Conservation (phyloP, 495 filamentous ascomycete genomes). For the Penicillium soppii region DNA sequence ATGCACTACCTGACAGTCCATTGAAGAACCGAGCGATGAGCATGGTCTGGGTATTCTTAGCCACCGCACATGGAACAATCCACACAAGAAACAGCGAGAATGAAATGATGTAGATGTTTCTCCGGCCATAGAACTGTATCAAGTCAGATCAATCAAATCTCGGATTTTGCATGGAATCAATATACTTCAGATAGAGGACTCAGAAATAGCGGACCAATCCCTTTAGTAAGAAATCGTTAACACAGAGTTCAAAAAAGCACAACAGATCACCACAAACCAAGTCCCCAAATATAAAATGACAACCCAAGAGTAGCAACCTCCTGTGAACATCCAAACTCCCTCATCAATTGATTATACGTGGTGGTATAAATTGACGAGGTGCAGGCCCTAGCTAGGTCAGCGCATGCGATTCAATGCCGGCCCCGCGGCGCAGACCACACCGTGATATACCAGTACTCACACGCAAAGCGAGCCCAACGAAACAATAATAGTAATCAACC, state of each 20-base stretch:
- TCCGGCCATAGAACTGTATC: slow-evolving; percentile 78
- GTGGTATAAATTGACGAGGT: slow-evolving; percentile 86
- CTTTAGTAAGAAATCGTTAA: slow-evolving; percentile 32
- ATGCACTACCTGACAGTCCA: slow-evolving; percentile 82
- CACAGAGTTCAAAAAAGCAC: slow-evolving; percentile 20
- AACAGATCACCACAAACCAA: slow-evolving; percentile 27
- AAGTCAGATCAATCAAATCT: slow-evolving; percentile 25
- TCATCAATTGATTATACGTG: slow-evolving; percentile 78
- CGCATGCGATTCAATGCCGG: background rate
- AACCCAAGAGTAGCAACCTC: slow-evolving; percentile 77
- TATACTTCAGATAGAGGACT: slow-evolving; percentile 61
- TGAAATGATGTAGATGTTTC: slow-evolving; percentile 78
- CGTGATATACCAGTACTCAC: slow-evolving; percentile 52
- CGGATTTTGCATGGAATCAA: background rate
- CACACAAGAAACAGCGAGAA: slow-evolving; percentile 81
- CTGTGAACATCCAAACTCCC: slow-evolving; percentile 69
- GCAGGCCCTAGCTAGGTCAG: slow-evolving; percentile 61
- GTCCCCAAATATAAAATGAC: slow-evolving; percentile 75
- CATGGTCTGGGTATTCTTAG: slow-evolving; percentile 80
- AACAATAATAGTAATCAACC: slow-evolving; percentile 75
- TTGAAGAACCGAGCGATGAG: slow-evolving; percentile 80
- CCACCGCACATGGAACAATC: slow-evolving; percentile 85
- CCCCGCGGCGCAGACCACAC: background rate
- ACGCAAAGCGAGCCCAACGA: slow-evolving; percentile 76
- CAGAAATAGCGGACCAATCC: slow-evolving; percentile 70